Evolutionary conservation across 805 yeast species (phyloP).

Genomic region (Barnettozyma salicaria): DNA sequence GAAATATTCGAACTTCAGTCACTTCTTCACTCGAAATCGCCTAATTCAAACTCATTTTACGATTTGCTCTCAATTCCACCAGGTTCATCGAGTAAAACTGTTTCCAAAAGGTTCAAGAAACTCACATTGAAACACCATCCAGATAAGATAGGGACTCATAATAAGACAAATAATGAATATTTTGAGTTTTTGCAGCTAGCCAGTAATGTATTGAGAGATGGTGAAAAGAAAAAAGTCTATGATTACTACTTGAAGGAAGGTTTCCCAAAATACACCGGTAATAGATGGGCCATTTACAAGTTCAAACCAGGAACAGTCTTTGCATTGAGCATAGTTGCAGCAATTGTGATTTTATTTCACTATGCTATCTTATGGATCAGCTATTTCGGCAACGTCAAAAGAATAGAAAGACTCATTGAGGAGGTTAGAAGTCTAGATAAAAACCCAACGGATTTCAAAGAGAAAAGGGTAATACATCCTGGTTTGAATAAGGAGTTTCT

Average conservation of each 20-base stretch:
- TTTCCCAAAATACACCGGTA: slow-evolving; percentile 72
- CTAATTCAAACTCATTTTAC: slow-evolving; percentile 27
- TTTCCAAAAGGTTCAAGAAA: slow-evolving; percentile 62
- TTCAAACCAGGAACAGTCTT: slow-evolving; percentile 61
- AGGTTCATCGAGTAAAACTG: slow-evolving; percentile 41
- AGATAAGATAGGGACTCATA: slow-evolving; percentile 49
- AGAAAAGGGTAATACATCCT: slow-evolving; percentile 19
- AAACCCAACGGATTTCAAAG: slow-evolving; percentile 34
- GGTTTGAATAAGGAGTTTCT: slow-evolving; percentile 44
- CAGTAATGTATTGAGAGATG: slow-evolving; percentile 61
- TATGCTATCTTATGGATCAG: slow-evolving; percentile 46
- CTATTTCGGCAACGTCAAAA: slow-evolving; percentile 47
- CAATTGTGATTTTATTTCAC: slow-evolving; percentile 52
- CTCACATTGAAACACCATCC: slow-evolving; percentile 77
- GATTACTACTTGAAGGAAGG: slow-evolving; percentile 81
- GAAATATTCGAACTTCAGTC: slow-evolving; percentile 75
- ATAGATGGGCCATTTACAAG: slow-evolving; percentile 50
- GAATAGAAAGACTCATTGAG: slow-evolving; percentile 45
- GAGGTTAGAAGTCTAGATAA: slow-evolving; percentile 57
- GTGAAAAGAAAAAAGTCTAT: slow-evolving; percentile 54
- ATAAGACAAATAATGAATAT: slow-evolving; percentile 42
- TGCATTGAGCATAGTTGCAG: slow-evolving; percentile 44
- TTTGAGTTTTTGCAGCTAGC: slow-evolving; percentile 76
- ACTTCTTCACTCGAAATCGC: slow-evolving; percentile 37
- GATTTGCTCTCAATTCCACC: slow-evolving; percentile 22